Conservation (phyloP, 306 rosid genomes). For the Cucurbita pepo region DNA sequence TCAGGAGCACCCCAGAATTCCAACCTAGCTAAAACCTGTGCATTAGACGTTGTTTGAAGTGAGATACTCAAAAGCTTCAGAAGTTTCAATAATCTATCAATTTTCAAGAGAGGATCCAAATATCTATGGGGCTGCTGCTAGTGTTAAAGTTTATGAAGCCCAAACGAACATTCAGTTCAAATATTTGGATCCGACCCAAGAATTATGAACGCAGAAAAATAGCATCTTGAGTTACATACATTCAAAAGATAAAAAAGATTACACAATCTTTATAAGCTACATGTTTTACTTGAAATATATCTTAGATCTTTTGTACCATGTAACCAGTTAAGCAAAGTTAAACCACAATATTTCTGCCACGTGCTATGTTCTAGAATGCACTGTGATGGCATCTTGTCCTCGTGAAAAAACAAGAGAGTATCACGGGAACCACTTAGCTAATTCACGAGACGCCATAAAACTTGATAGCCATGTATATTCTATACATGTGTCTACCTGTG, state of each 20-base stretch:
- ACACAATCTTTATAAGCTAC: too few relatives aligned
- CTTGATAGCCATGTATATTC: background rate
- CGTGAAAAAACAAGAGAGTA: background rate
- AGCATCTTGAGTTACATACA: too few relatives aligned
- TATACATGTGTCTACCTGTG: background rate
- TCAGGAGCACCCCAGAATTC: too few relatives aligned
- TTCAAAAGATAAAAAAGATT: too few relatives aligned
- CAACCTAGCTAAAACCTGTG: background rate
- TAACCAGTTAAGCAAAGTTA: background rate
- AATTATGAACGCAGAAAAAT: too few relatives aligned
- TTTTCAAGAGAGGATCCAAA: background rate
- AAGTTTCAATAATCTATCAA: background rate
- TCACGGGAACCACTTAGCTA: slow-evolving; percentile 11
- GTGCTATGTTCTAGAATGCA: slow-evolving; percentile 1
- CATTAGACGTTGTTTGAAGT: background rate
- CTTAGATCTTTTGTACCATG: background rate
- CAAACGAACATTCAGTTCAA: too few relatives aligned
- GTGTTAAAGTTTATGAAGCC: too few relatives aligned
- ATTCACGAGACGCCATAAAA: slow-evolving; percentile 5
- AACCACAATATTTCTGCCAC: background rate
- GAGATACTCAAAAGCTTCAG: background rate
- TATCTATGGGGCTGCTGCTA: too few relatives aligned
- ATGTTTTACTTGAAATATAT: too few relatives aligned
- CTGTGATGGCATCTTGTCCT: background rate
- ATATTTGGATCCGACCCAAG: too few relatives aligned